A percentile compares a stretch with the other conserved stretches of the same genome.
These are phyloP conservation scores for Diddensiella transvaalensis DNA, from an alignment of 805 yeast genomes.

Conservation along the genomic window DNA sequence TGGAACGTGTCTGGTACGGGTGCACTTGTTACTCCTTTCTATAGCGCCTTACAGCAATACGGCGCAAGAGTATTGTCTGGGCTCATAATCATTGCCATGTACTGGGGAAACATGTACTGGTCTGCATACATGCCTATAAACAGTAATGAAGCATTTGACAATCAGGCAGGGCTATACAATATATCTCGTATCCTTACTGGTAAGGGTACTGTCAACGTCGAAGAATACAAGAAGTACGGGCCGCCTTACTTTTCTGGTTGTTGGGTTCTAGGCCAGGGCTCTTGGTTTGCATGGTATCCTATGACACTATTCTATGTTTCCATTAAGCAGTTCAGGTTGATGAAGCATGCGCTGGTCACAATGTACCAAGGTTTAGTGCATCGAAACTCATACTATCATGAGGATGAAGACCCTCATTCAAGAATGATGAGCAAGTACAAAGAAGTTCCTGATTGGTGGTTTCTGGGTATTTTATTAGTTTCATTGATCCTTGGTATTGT, in stretches of 20 bases:
- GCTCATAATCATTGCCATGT: constrained; percentile 47
- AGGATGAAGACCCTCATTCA: constrained; percentile 16
- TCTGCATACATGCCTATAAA: constrained; percentile 60
- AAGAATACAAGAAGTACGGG: constrained; percentile 45
- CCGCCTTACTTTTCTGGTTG: constrained; percentile 59
- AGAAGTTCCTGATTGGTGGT: constrained; percentile 77
- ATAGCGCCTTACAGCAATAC: constrained; percentile 33
- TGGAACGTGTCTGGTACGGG: constrained; percentile 40
- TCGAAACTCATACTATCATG: constrained; percentile 21
- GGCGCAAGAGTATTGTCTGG: constrained; percentile 42
- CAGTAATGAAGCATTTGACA: constrained; percentile 50
- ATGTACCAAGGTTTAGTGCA: constrained; percentile 8
- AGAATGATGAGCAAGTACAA: constrained; percentile 48
- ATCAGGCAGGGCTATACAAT: constrained; percentile 47
- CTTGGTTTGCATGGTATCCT: constrained; percentile 49
- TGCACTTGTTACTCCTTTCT: constrained; percentile 43
- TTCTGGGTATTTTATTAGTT: constrained; percentile 43
- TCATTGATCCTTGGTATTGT: constrained; percentile 43
- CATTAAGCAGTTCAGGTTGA: constrained; percentile 40
- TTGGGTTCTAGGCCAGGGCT: constrained; percentile 48
- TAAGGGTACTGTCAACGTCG: constrained; percentile 27
- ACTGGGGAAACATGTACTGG: constrained; percentile 54
- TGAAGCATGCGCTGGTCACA: constrained; percentile 12
- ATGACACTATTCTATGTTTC: constrained; percentile 48
- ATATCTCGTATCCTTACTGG: constrained; percentile 44